phyloP scores from a whole-genome alignment of 2,329 filamentous ascomycete genomes.

The Aspergillus sp. region DNA sequence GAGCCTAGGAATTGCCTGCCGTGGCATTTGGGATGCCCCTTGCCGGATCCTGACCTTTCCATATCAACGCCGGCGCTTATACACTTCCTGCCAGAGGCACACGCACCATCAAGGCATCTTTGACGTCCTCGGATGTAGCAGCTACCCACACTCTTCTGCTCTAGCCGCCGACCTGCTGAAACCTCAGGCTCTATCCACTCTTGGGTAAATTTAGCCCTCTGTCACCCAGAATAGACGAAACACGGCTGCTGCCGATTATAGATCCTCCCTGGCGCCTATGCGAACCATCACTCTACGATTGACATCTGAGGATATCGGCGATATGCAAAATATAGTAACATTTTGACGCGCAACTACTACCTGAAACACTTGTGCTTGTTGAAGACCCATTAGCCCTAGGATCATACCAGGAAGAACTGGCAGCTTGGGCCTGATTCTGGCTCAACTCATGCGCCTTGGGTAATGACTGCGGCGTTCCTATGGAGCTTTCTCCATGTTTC shows the following conservation, averaged over 20 bases:
- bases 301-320: conserved; percentile 29
- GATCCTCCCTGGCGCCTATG: conserved; percentile 24
- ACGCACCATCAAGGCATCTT: conserved; percentile 11
- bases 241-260: conserved; percentile 25
- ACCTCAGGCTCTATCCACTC: conserved; percentile 10
- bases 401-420: conserved; percentile 15
- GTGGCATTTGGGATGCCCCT: conserved; percentile 13
- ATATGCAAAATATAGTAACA: conserved; percentile 44
- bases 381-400: conserved; percentile 26
- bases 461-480: conserved; percentile 30
- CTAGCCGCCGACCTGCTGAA: conserved; percentile 22
- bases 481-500: conserved; percentile 42
- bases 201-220: conserved; percentile 18
- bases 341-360: conserved; percentile 40
- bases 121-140: neutral
- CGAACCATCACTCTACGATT: conserved; percentile 22
- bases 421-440: conserved; percentile 7
- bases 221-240: conserved; percentile 28
- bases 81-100: conserved; percentile 6
- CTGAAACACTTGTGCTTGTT: conserved; percentile 34
- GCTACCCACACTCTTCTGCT: conserved; percentile 2
- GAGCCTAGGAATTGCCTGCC: conserved; percentile 3
- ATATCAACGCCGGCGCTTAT: conserved; percentile 21
- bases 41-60: conserved; percentile 6
- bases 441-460: conserved; percentile 26